Base-by-base conservation (phyloP, 2,329 filamentous ascomycete genomes). In the Coniochaeta hoffmannii region DNA sequence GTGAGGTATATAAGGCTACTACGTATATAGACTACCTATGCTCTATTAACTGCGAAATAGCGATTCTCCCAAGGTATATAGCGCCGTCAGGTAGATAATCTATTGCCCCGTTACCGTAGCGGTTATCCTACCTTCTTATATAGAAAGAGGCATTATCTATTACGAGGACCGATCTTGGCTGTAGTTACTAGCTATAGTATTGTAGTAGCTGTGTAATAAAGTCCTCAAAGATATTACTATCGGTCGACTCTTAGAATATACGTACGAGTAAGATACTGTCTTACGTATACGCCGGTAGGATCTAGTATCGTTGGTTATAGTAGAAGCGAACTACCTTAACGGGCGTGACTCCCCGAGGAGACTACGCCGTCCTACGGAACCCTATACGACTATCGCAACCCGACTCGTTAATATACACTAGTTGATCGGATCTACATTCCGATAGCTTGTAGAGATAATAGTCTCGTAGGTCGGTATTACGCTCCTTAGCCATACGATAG, bases 401-500 rank as follows among this genome's bases (percentile, higher is more conserved):
- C 56, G 71, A 72, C 59, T 74, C 64, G 56, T 73, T 65, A 31
- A 70, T 61, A 54, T 62, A 73, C 10, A 73, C 64, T 11, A 70
- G 59, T 28, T 72, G 63, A 56, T 70, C 68, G 1, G 64, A 69
- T 11, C 58, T 56, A 54, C 68, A 69, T 1, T 60, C 57, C 3
- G 66, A 69, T n/a, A 71, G 49, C 7, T 66, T 65, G 56, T 71
- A 56, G 26, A 68, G 61, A 57, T 72, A 71, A 26, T 64, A 60
- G 55, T 72, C 69, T 62, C 64, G 63, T 49, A 73, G 60, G 50
- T 72, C 68, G 28, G 62, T 46, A 63, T 68, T 70, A 36, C 59
- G 62, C 53, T 68, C 62, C 53, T 32, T 7, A 8, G 30, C 30
- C 7, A 32, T 32, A 32, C 30, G 30, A 32, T 12, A 12, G 7